A percentile compares a stretch with the other conserved stretches of the same genome.
phyloP scores from a whole-genome alignment of 768 basidiomycete species.

The Macrolepiota fuliginosa region DNA sequence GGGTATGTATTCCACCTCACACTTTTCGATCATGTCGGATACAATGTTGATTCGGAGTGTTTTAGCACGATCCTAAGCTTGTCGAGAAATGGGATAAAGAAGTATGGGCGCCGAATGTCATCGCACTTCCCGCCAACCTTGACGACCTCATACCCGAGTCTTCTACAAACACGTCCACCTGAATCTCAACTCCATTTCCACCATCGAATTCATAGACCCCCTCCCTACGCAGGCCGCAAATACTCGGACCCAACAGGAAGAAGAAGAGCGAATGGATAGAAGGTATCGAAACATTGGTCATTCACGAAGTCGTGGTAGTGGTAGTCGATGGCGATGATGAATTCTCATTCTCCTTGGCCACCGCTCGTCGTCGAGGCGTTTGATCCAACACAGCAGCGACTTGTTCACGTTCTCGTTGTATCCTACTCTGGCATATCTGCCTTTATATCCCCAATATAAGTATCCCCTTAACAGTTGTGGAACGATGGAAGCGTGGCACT shows the following conservation, averaged over 20 bases:
- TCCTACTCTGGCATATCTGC: slow-evolving; percentile 61
- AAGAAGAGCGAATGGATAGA: background rate
- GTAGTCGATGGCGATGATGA: slow-evolving; percentile 3
- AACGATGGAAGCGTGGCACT: background rate
- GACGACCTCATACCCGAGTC: background rate
- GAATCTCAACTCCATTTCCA: background rate
- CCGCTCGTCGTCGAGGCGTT: slow-evolving; percentile 7
- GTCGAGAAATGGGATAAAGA: slow-evolving; percentile 77
- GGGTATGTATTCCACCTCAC: slow-evolving; percentile 34
- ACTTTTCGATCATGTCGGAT: background rate
- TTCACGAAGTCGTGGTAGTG: slow-evolving; percentile 5
- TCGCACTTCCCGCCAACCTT: slow-evolving; percentile 20
- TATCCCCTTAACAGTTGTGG: background rate
- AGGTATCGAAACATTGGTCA: too few relatives aligned
- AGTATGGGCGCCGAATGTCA: slow-evolving; percentile 48
- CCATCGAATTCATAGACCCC: background rate
- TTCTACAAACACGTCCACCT: background rate
- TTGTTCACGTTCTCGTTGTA: slow-evolving; percentile 51
- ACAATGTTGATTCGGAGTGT: background rate
- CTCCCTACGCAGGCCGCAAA: background rate
- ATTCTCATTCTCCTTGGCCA: slow-evolving; percentile 1
- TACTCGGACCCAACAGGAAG: background rate
- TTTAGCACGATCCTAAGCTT: slow-evolving; percentile 60
- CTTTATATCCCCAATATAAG: slow-evolving; percentile 27
- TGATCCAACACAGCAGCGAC: slow-evolving; percentile 29